Percentiles rank a stretch among this genome's conserved stretches.
Conservation (phyloP, 1,284 basidiomycete genomes). For the Apiotrichum veenhuisii region DNA sequence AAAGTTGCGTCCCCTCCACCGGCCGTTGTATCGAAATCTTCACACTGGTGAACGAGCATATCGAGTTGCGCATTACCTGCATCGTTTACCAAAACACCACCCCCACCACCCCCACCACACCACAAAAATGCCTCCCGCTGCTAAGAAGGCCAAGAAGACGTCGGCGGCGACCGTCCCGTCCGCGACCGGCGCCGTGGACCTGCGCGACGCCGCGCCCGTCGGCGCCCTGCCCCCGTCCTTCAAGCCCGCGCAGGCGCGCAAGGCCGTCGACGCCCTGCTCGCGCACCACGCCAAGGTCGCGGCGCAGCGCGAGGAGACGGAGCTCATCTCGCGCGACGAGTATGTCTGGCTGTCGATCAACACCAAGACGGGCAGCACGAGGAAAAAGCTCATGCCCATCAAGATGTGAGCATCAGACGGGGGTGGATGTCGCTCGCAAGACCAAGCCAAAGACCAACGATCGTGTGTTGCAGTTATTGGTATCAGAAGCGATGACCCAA, state of each 20-base stretch:
- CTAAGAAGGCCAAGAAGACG: slow-evolving; percentile 18
- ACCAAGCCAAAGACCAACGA: no score
- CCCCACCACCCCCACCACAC: background rate
- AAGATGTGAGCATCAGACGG: slow-evolving; percentile 64
- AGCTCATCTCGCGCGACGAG: slow-evolving; percentile 78
- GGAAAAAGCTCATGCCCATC: slow-evolving; percentile 72
- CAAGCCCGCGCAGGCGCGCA: slow-evolving; percentile 66
- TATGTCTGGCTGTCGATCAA: slow-evolving; percentile 80
- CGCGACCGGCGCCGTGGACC: slow-evolving; percentile 2
- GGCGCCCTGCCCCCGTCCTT: slow-evolving; percentile 48
- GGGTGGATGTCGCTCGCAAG: background rate
- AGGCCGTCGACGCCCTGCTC: slow-evolving; percentile 71
- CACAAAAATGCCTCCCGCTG: slow-evolving; percentile 17
- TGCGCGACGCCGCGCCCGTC: slow-evolving; percentile 17
- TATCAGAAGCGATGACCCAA: no score
- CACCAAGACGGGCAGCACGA: slow-evolving; percentile 72
- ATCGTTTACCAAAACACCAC: no score
- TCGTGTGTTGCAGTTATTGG: no score
- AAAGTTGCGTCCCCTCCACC: no score
- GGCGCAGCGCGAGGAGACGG: slow-evolving; percentile 63
- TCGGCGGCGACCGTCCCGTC: slow-evolving; percentile 3
- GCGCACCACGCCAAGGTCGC: slow-evolving; percentile 64
- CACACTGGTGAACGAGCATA: no score
- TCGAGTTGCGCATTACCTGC: no score
- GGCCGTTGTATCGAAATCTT: no score